phyloP scores from a whole-genome alignment of 2,329 filamentous ascomycete genomes.

The Aureobasidium uvarum region DNA sequence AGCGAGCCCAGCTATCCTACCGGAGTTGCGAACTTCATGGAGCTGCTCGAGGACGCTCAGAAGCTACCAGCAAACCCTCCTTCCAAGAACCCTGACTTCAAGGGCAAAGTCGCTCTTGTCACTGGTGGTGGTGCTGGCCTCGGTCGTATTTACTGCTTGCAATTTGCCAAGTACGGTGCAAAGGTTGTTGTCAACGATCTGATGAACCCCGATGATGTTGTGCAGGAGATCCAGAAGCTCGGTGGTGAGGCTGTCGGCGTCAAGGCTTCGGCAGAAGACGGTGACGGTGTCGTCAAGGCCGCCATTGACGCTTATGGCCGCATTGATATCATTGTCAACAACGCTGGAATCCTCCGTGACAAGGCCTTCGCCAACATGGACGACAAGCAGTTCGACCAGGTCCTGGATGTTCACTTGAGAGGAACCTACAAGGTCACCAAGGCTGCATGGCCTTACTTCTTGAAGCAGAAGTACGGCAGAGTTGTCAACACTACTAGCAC shows the following conservation, averaged over 20 bases:
- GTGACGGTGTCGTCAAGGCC: slow-evolving; percentile 84
- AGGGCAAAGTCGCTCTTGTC: slow-evolving; percentile 78
- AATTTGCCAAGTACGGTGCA: slow-evolving; percentile 80
- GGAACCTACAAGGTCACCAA: slow-evolving; percentile 97
- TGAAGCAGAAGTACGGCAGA: slow-evolving; percentile 98
- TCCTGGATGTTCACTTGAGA: slow-evolving; percentile 86
- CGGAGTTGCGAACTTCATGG: slow-evolving; percentile 84
- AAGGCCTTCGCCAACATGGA: slow-evolving; percentile 99
- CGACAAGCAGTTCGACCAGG: slow-evolving; percentile 86
- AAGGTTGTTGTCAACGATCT: slow-evolving; percentile 94
- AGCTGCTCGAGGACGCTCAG: slow-evolving; percentile 77
- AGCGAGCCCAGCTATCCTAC: slow-evolving; percentile 77
- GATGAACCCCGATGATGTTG: slow-evolving; percentile 84
- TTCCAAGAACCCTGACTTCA: slow-evolving; percentile 75
- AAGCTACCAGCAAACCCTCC: slow-evolving; percentile 70
- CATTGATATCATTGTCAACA: slow-evolving; percentile 95
- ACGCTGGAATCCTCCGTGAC: slow-evolving; percentile 94
- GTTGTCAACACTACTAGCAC: slow-evolving; percentile 97
- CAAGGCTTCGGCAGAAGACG: slow-evolving; percentile 91
- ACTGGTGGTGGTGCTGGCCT: slow-evolving; percentile 88
- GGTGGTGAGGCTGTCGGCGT: slow-evolving; percentile 90
- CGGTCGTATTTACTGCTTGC: slow-evolving; percentile 83
- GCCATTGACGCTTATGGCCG: slow-evolving; percentile 93
- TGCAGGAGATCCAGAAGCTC: slow-evolving; percentile 84
- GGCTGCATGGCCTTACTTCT: slow-evolving; percentile 95